phyloP scores from a whole-genome alignment of 441 rosid genomes.

The Macaranga tanarius region DNA sequence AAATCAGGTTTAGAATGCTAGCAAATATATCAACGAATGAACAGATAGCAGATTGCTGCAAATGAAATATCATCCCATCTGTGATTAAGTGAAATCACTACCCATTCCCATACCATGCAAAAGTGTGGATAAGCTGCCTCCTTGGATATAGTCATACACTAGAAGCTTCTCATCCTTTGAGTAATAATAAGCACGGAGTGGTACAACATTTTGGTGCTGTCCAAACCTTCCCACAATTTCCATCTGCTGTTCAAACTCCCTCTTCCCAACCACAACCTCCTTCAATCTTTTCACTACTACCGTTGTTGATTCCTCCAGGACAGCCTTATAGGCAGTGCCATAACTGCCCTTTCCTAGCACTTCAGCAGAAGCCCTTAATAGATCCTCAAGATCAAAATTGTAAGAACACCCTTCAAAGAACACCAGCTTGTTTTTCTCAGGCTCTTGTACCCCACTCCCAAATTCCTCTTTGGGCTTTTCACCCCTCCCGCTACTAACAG shows the following conservation, averaged over 20 bases:
- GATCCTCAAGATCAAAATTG: constrained; percentile 79
- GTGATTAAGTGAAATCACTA: neutral
- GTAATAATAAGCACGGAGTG: constrained; percentile 81
- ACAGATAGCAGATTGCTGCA: neutral
- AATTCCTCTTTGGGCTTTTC: constrained; percentile 88
- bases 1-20: constrained; percentile 14
- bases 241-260: constrained; percentile 93
- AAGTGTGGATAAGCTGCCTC: constrained; percentile 69
- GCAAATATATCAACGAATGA: neutral
- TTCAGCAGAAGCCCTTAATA: constrained; percentile 93
- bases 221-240: constrained; percentile 72
- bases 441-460: constrained; percentile 93
- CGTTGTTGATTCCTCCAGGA: constrained; percentile 73
- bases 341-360: constrained; percentile 90
- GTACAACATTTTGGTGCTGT: constrained; percentile 70
- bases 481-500: constrained; percentile 51
- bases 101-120: constrained; percentile 62
- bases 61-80: neutral
- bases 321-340: constrained; percentile 86
- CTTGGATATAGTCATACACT: constrained; percentile 64
- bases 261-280: constrained; percentile 71
- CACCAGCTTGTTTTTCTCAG: constrained; percentile 68
- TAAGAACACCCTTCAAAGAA: constrained; percentile 79
- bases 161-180: constrained; percentile 96
- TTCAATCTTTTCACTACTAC: constrained; percentile 88